A percentile compares a stretch with the other conserved stretches of the same genome.
phyloP scores from a whole-genome alignment of 306 rosid genomes.

The Dryas octopetala region DNA sequence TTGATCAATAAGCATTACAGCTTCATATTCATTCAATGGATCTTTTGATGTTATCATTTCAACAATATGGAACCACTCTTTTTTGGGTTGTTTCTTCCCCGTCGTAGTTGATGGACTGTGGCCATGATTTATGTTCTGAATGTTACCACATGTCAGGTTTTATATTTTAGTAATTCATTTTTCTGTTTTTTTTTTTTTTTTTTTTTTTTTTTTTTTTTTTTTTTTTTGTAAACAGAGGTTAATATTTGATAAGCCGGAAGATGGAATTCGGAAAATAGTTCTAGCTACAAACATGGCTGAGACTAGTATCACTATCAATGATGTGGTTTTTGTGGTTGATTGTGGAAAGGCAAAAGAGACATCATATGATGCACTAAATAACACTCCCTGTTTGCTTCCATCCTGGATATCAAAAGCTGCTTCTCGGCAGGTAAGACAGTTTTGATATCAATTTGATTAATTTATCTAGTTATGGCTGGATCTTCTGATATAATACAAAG shows the following conservation, averaged over 20 bases:
- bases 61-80: not conserved
- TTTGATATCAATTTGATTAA: slow-evolving; percentile 4
- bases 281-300: slow-evolving; percentile 72
- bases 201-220: not conserved
- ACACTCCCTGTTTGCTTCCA: slow-evolving; percentile 67
- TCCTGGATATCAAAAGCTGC: slow-evolving; percentile 70
- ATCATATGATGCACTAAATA: slow-evolving; percentile 66
- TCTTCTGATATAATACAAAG: not conserved
- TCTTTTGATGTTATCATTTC: not conserved
- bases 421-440: slow-evolving; percentile 49
- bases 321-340: slow-evolving; percentile 61
- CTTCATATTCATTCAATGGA: not conserved
- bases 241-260: slow-evolving; percentile 55
- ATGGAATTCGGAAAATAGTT: slow-evolving; percentile 55
- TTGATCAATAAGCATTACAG: not conserved
- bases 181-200: not conserved
- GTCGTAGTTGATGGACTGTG: not conserved
- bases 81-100: not conserved
- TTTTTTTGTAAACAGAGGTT: slow-evolving; percentile 39
- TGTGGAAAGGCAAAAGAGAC: slow-evolving; percentile 68
- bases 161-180: not conserved
- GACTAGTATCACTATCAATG: slow-evolving; percentile 65
- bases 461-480: not conserved
- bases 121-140: not conserved
- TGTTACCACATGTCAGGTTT: slow-evolving; percentile 1